phyloP scores from a whole-genome alignment of 2,329 filamentous ascomycete genomes.

The Fusarium veterinarium region DNA sequence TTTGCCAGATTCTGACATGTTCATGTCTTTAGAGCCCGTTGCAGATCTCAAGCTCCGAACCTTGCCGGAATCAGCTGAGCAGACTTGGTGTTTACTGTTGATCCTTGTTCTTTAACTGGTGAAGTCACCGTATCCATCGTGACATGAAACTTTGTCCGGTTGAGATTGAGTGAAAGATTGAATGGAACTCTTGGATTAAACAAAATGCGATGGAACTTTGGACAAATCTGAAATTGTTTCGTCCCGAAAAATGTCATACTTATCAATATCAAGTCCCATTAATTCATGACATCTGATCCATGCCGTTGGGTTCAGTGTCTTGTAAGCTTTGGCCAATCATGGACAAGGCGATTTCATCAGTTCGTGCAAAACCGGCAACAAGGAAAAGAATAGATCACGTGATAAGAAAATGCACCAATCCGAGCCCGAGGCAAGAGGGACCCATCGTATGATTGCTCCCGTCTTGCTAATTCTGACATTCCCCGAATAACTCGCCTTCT shows the following conservation, averaged over 20 bases:
- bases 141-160: neutral
- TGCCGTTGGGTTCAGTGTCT: neutral
- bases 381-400: conserved; percentile 14
- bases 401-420: conserved; percentile 12
- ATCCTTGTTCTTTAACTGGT: neutral
- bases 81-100: neutral
- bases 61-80: neutral
- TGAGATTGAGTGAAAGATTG: neutral
- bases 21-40: neutral
- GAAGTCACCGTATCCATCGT: neutral
- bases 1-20: neutral
- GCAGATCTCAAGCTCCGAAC: neutral
- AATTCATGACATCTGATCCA: neutral
- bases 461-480: conserved; percentile 35
- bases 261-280: neutral
- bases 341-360: conserved; percentile 25
- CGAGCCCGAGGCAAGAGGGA: conserved; percentile 20
- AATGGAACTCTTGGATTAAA: neutral
- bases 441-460: conserved; percentile 48
- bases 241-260: neutral
- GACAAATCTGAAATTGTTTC: neutral
- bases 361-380: conserved; percentile 35
- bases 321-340: conserved; percentile 24
- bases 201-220: neutral
- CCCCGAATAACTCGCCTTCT: conserved; percentile 43